phyloP scores from a whole-genome alignment of 192 early-diverging fungal species.

The Phlyctochytrium bullatum region DNA sequence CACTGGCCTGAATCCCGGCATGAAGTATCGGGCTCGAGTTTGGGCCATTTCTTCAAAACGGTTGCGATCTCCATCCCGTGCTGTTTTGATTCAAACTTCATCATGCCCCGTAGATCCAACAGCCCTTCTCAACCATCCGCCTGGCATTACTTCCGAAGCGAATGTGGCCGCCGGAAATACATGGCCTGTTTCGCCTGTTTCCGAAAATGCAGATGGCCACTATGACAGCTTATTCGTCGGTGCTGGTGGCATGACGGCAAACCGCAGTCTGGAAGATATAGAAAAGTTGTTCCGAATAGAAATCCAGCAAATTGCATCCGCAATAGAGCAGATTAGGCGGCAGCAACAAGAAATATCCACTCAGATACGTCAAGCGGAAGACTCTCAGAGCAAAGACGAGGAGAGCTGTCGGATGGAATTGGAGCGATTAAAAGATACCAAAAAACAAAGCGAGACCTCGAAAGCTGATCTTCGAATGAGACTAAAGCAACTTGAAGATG shows the following conservation, averaged over 20 bases:
- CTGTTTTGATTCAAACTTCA: conserved; percentile 25
- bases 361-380: neutral
- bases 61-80: conserved; percentile 22
- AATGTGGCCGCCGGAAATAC: too few relatives aligned
- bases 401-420: neutral
- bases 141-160: too few relatives aligned
- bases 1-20: conserved; percentile 17
- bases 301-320: too few relatives aligned
- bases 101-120: neutral
- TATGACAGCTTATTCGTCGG: too few relatives aligned
- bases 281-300: too few relatives aligned
- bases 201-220: too few relatives aligned
- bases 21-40: conserved; percentile 29
- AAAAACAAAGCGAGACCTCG: neutral
- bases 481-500: neutral
- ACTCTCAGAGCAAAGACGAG: neutral
- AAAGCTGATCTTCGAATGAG: neutral
- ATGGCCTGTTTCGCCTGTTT: too few relatives aligned
- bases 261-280: too few relatives aligned
- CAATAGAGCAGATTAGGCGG: neutral
- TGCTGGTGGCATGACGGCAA: too few relatives aligned
- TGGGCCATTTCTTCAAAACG: conserved; percentile 36
- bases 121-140: too few relatives aligned
- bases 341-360: neutral
- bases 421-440: neutral